These are phyloP conservation scores for Diaporthe sp. DNA, from an alignment of 2,329 filamentous ascomycete species.

Conservation along the genomic window DNA sequence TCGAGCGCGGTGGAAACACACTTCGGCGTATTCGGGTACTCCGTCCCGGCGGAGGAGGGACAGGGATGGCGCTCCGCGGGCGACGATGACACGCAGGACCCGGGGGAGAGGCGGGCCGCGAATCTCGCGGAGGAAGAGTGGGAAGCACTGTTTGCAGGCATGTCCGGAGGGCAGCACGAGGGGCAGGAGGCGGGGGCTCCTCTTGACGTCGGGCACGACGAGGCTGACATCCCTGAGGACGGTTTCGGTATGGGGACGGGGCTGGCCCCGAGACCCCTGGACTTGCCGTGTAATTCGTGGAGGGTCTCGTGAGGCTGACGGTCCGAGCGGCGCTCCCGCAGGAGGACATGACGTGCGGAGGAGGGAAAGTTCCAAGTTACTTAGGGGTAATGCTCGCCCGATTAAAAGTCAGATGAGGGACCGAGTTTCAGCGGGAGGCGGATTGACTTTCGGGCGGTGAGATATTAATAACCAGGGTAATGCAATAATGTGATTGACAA, in stretches of 20 bases:
- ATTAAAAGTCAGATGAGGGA: background rate
- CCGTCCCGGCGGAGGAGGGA: background rate
- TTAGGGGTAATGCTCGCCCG: background rate
- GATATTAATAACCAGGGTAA: background rate
- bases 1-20: background rate
- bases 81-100: background rate
- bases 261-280: constrained; percentile 16
- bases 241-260: background rate
- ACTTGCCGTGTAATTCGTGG: background rate
- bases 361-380: background rate
- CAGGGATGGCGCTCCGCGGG: background rate
- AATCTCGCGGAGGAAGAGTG: background rate
- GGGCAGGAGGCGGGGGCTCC: background rate
- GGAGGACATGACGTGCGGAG: background rate
- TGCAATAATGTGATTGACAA: constrained; percentile 8
- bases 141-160: background rate
- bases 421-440: background rate
- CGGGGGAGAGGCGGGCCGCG: background rate
- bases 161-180: constrained; percentile 4
- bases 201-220: background rate
- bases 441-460: background rate
- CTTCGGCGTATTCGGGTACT: background rate
- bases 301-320: background rate
- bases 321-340: background rate
- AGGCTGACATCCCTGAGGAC: background rate